Conservation (phyloP, 2,329 filamentous ascomycete species). For the Hirsutella thompsonii region DNA sequence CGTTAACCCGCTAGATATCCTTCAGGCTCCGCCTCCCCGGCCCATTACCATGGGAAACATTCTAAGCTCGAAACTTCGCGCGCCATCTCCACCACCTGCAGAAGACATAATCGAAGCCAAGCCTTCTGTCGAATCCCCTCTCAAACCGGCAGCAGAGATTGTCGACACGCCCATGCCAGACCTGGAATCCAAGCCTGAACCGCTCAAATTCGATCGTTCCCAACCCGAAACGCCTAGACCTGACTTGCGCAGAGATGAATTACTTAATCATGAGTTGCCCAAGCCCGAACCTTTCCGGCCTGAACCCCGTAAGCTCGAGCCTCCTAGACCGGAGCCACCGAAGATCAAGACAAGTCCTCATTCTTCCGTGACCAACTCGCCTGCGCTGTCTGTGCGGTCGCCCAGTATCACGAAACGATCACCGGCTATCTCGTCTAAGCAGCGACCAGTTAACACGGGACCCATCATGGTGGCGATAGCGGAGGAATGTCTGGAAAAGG, state of each 20-base stretch:
- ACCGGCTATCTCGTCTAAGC: constrained; percentile 25
- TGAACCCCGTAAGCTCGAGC: constrained; percentile 4
- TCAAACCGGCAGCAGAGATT: no score
- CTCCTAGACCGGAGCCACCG: constrained; percentile 5
- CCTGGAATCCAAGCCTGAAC: no score
- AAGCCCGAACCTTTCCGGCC: constrained; percentile 6
- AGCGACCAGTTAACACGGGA: constrained; percentile 34
- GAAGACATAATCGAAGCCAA: constrained; percentile 4
- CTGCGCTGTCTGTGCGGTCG: constrained; percentile 24
- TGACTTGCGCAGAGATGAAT: background rate
- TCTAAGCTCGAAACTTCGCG: constrained; percentile 7
- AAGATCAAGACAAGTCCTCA: constrained; percentile 23
- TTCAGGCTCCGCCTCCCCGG: constrained; percentile 16
- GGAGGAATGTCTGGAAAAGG: constrained; percentile 62
- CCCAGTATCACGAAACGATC: constrained; percentile 28
- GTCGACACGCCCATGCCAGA: no score
- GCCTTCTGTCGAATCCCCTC: no score
- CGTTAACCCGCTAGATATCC: constrained; percentile 25
- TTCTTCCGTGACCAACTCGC: constrained; percentile 27
- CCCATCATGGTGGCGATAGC: constrained; percentile 57
- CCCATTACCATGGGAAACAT: constrained; percentile 12
- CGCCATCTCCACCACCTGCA: constrained; percentile 4
- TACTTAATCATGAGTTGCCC: constrained; percentile 5
- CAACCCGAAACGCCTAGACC: no score
- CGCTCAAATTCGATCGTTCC: no score